Evolutionary conservation across 768 basidiomycete genomes (phyloP), one percentile per base, ranked within the genome.

Genomic region (Aureoboletus auriporus): DNA sequence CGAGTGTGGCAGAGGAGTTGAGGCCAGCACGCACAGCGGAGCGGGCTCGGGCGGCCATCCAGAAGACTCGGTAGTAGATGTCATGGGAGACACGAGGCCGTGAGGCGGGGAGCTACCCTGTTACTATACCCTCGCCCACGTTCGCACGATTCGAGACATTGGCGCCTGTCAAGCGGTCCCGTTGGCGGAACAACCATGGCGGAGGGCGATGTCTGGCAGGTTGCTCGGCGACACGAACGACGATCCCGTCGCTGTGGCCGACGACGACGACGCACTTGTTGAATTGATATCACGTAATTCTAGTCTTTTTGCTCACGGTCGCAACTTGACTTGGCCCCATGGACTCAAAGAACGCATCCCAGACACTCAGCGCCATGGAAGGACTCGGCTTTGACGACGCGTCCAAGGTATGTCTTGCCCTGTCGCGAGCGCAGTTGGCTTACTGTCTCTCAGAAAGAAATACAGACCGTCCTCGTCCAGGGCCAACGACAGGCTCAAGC

Each of bases 401-500:
- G n/a, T 82, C 87, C 23, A 83, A 86, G 71, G 89, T 86, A 44
- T 46, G 60, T 50, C 31, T 35, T 30, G n/a, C 8, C 30, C 2
- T 41, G 23, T 44, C 20, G 16, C 31, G 42, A 40, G 46, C 56
- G 14, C 44, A n/a, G 35, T 47, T 49, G 4, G 39, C 39, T 47
- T 39, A 38, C 44, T 33, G 47, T 28, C 30, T 30, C 11, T 12
- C 64, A 95, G 93, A 89, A 86, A 72, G 93, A 96, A 66, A 79
- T 96, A 37, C 69, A 80, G 28, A 65, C 70, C 14, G 93, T 93
- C 70, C 69, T 95, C 49, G 88, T 91, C 59, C 79, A 79, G 50
- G 84, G 93, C 56, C 79, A 79, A 51, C 83, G 93, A 71, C 91
- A 93, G 64, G 80, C 83, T 2, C 85, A 89, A 69, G 86, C 87